Percentiles rank a stretch among this genome's conserved stretches.
These are phyloP conservation scores for Orobanche coerulescens DNA, from an alignment of 257 asterid species.

Conservation along the genomic window DNA sequence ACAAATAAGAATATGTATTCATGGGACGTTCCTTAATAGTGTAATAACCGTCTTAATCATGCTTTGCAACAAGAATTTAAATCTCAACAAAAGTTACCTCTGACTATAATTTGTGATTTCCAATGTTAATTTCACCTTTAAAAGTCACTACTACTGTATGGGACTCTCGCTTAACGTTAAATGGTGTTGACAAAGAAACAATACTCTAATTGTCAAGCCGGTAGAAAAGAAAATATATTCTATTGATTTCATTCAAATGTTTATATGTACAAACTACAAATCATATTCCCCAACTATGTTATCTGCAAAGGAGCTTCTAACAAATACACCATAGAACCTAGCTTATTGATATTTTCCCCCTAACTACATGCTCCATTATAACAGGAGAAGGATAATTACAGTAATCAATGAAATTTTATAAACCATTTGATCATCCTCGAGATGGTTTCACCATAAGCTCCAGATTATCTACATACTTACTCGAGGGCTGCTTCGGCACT, in stretches of 20 bases:
- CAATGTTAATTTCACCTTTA: background rate
- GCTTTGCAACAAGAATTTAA: background rate
- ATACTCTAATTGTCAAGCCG: background rate
- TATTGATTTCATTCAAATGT: background rate
- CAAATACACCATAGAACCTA: background rate
- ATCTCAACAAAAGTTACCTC: background rate
- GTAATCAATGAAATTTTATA: background rate
- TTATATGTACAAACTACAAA: background rate
- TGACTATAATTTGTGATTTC: background rate
- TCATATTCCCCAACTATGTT: no score
- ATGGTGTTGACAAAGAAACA: background rate
- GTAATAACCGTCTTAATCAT: background rate
- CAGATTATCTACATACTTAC: constrained; percentile 29
- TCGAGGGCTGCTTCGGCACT: constrained; percentile 80
- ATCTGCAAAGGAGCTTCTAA: background rate
- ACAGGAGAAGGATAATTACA: background rate
- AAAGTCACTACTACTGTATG: background rate
- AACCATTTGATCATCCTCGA: background rate
- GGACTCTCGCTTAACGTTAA: background rate
- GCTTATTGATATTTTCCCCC: no score
- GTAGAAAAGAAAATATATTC: background rate
- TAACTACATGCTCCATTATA: no score
- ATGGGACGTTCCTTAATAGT: background rate
- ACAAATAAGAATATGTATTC: background rate
- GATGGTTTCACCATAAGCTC: background rate